Evolutionary conservation across 1,139 yeast genomes (phyloP).

Genomic region (Saccharomyces pastorianus): DNA sequence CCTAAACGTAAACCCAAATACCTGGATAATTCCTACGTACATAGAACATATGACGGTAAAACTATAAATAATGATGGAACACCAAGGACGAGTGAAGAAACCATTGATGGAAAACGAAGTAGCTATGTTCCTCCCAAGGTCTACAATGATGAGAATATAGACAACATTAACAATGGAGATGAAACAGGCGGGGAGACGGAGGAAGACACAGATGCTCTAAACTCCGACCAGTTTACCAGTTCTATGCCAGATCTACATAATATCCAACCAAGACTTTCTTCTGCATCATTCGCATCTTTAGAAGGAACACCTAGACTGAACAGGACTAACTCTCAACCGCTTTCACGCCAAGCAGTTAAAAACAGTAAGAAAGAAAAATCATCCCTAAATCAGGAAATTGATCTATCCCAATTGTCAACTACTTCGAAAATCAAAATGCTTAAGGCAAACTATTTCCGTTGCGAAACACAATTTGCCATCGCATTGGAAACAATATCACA

Average conservation of each 20-base stretch:
- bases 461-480: slow-evolving; percentile 85
- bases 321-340: slow-evolving; percentile 11
- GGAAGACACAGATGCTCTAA: slow-evolving; percentile 4
- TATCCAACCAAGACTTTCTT: slow-evolving; percentile 12
- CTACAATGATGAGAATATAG: slow-evolving; percentile 1
- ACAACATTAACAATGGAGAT: slow-evolving; percentile 1
- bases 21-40: slow-evolving; percentile 34
- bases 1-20: slow-evolving; percentile 33
- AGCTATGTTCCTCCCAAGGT: background rate
- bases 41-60: slow-evolving; percentile 19
- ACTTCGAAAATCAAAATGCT: slow-evolving; percentile 48
- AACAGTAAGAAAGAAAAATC: background rate
- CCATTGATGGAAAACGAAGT: background rate
- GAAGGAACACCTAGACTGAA: slow-evolving; percentile 6
- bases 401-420: slow-evolving; percentile 34
- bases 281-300: slow-evolving; percentile 13
- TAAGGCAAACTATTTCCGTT: slow-evolving; percentile 73
- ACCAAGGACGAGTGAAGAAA: background rate
- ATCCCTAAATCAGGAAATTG: slow-evolving; percentile 13
- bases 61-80: background rate
- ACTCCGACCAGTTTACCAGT: slow-evolving; percentile 22
- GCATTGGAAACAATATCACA: slow-evolving; percentile 80
- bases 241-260: slow-evolving; percentile 36
- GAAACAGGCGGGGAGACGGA: slow-evolving; percentile 6
- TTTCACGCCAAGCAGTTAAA: slow-evolving; percentile 1